Evolutionary conservation across 169 alveolate genomes (phyloP).

Genomic region (Neospora caninum): DNA sequence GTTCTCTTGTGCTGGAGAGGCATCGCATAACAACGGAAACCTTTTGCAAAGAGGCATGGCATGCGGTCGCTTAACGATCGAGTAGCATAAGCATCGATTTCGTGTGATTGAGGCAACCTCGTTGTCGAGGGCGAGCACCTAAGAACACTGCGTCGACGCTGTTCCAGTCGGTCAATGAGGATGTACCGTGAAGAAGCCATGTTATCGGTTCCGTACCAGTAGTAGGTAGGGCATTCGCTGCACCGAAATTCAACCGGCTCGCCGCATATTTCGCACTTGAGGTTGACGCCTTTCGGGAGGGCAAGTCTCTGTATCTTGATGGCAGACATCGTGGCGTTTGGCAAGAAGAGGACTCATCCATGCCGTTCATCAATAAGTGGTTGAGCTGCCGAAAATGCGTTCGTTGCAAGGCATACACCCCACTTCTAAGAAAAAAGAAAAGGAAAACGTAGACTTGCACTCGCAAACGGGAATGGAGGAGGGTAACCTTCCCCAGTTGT

Average conservation of each 20-base stretch:
- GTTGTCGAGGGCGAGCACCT: background rate
- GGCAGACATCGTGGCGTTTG: conserved; percentile 15
- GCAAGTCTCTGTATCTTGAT: conserved; percentile 49
- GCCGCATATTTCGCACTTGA: conserved; percentile 64
- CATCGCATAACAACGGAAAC: background rate
- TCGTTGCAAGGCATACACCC: no score
- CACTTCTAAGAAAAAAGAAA: no score
- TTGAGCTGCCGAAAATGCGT: no score
- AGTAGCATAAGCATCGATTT: background rate
- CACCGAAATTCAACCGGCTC: conserved; percentile 53
- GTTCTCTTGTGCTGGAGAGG: conserved; percentile 40
- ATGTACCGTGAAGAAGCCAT: background rate
- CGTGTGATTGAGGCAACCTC: no score
- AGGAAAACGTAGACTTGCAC: no score
- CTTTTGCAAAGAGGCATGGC: background rate
- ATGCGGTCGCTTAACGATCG: background rate
- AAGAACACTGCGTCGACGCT: background rate
- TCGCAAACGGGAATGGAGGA: no score
- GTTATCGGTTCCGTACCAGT: conserved; percentile 38
- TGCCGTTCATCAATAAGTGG: no score
- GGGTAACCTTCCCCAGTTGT: no score
- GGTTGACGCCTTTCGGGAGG: conserved; percentile 58
- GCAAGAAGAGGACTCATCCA: no score
- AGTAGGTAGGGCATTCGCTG: conserved; percentile 47
- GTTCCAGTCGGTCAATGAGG: background rate